These are phyloP conservation scores for Phytophthora hybrid DNA, from an alignment of 352 stramenopile genomes.

Conservation along the genomic window DNA sequence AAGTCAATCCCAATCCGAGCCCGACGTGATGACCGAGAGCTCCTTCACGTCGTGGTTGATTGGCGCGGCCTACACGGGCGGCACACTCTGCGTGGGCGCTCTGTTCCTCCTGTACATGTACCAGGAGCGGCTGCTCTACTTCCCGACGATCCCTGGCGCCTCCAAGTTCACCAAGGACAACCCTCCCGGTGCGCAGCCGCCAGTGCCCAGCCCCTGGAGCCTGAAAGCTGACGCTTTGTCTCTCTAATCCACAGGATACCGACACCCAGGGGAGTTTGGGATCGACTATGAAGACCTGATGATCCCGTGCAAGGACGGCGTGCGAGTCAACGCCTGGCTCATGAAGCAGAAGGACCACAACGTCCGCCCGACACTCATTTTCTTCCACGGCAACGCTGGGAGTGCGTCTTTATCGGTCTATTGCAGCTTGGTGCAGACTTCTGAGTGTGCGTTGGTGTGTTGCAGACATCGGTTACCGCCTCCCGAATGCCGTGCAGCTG, in stretches of 20 bases:
- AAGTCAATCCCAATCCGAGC: not conserved
- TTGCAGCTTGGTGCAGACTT: not conserved
- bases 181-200: slow-evolving; percentile 51
- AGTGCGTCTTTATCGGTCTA: slow-evolving; percentile 52
- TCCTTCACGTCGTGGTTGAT: slow-evolving; percentile 67
- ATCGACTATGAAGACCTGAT: slow-evolving; percentile 93
- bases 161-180: slow-evolving; percentile 88
- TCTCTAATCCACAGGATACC: slow-evolving; percentile 68
- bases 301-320: slow-evolving; percentile 85
- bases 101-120: slow-evolving; percentile 83
- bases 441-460: not conserved
- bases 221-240: slow-evolving; percentile 5
- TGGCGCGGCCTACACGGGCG: slow-evolving; percentile 68
- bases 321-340: slow-evolving; percentile 93
- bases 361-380: slow-evolving; percentile 90
- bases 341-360: slow-evolving; percentile 83
- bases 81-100: slow-evolving; percentile 62
- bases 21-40: slow-evolving; percentile 53
- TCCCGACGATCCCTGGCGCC: slow-evolving; percentile 76
- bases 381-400: slow-evolving; percentile 96
- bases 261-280: slow-evolving; percentile 83
- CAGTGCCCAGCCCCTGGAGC: not conserved
- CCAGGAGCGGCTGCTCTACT: slow-evolving; percentile 88
- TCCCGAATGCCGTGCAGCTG: slow-evolving; percentile 94
- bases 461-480: slow-evolving; percentile 93